Base-by-base conservation (phyloP, 345 rosid genomes). In the Toxicodendron radicans region DNA sequence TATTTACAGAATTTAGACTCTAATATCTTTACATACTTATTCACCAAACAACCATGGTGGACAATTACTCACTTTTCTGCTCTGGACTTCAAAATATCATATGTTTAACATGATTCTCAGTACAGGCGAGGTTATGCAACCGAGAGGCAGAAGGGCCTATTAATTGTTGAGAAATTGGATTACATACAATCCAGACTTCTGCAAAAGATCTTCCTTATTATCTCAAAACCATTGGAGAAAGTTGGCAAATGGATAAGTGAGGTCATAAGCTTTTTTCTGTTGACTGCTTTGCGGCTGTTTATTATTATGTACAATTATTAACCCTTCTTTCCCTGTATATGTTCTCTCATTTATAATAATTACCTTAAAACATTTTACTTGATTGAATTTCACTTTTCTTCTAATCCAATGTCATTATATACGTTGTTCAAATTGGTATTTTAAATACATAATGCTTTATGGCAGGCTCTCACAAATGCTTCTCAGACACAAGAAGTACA, bases 61-160 rank as follows among this genome's bases (percentile, higher is more conserved):
- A 23, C 23, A 41, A 20, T 59, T 27, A 48, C 10, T 11, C 10
- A 46, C 17, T 58, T 48, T 48, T 27, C 74, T 58, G 27, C 23
- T 48, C 51, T 51, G 52, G 52, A 38, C 61, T 38, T 54, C 43
- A 38, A 38, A 38, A 38, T 38, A 38, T 7, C 58, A 43, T 23
- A 38, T 59, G 30, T 18, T 10, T 38, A 71, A 35, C 35, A 5
- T 46, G 49, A 49, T 86, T 66, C 58, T 51, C 51, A 79, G 75
- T 82, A 38, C 86, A 95, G 97, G 92, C 87, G 97, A 68, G 99
- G 99, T 61, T 95, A 92, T 85, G 87, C 97, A 76, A 87, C 97
- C 27, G 97, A 95, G 84, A 89, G 91, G 83, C 92, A 95, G 82
- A 91, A 84, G 81, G 99, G 97, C 53, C 81, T 91, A 58, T 70